Base-by-base conservation (phyloP, 768 basidiomycete genomes). In the Tylopilus intermedius region DNA sequence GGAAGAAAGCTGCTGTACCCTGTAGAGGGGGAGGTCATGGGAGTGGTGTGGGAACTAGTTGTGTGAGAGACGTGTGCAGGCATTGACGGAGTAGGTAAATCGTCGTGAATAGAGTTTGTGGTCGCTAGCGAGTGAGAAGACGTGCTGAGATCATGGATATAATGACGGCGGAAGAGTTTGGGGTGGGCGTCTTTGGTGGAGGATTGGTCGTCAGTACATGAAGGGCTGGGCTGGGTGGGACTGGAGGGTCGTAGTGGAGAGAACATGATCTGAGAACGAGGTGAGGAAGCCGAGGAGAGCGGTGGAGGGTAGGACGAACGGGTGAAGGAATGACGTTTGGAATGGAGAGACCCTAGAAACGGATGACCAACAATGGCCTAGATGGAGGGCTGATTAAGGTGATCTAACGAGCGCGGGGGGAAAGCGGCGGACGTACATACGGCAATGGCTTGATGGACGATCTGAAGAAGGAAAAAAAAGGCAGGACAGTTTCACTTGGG, bases 21-120 rank as follows among this genome's bases (percentile, higher is more conserved):
- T 1, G 60, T 68, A 7, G 66, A 67, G 1, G 64, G 56, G 0
- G 66, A 62, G 0, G 62, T 68, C 40, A 58, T 47, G 3, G 68
- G 67, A 0, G 66, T 66, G 3, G 66, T 67, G 0, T 65, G 60
- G 9, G 53, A 1, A 30, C 67, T 67, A 1, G 62, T 15, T 15
- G 42, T 27, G 6, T 45, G 55, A 24, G 50, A 35, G 8, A 50
- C 33, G 8, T 38, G 53, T 1, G 42, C 41, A 26, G 41, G 54
- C n/a, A 38, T 2, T 3, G 56, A 55, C 8, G 53, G 50, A 9
- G 41, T 37, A 9, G 56, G 54, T 10, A 55, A 32, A 41, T 61
- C 56, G 29, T 55, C 53, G 29, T 51, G 58, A 49, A 51, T 51
- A 3, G 58, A 56, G 5, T 7, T 22, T 9, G 48, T 45, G 4